phyloP scores from a whole-genome alignment of 2,329 filamentous ascomycete genomes.

The Fusarium nurragi region DNA sequence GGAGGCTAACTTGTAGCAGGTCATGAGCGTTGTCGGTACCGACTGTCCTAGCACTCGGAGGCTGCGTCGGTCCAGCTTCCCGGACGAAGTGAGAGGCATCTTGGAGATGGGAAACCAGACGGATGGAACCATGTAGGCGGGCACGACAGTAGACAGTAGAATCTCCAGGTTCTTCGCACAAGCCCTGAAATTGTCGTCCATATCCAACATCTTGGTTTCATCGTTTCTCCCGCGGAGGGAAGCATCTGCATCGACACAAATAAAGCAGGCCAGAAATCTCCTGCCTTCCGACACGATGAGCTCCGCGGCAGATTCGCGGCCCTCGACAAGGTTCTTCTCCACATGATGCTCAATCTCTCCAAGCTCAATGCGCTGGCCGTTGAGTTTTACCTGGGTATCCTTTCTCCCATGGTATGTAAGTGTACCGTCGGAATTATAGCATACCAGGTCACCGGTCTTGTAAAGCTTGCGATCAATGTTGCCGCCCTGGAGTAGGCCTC shows the following conservation, averaged over 20 bases:
- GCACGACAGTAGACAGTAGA: conserved; percentile 27
- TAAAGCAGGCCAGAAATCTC: conserved; percentile 34
- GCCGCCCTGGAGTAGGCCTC: not conserved
- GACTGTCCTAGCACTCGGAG: conserved; percentile 35
- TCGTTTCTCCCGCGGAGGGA: conserved; percentile 1
- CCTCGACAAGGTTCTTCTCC: conserved; percentile 21
- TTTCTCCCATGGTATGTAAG: conserved; percentile 61
- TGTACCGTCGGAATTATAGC: conserved; percentile 53
- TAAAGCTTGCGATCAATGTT: conserved; percentile 46
- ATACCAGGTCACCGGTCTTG: conserved; percentile 60
- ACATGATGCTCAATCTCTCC: conserved; percentile 56
- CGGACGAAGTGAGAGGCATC: conserved; percentile 55
- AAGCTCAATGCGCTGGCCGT: conserved; percentile 66
- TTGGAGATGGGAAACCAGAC: conserved; percentile 52
- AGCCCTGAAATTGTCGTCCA: conserved; percentile 1
- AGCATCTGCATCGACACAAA: conserved; percentile 14
- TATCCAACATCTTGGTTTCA: not conserved
- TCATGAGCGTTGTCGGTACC: not conserved
- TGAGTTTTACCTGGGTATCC: conserved; percentile 68
- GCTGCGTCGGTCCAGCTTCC: conserved; percentile 56
- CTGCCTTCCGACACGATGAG: conserved; percentile 21
- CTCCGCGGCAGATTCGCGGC: conserved; percentile 33
- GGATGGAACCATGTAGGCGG: conserved; percentile 54
- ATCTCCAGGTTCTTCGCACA: conserved; percentile 14
- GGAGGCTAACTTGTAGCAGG: conserved; percentile 19